Evolutionary conservation across 805 yeast species (phyloP).

Genomic region (Komagataella kurtzmanii): DNA sequence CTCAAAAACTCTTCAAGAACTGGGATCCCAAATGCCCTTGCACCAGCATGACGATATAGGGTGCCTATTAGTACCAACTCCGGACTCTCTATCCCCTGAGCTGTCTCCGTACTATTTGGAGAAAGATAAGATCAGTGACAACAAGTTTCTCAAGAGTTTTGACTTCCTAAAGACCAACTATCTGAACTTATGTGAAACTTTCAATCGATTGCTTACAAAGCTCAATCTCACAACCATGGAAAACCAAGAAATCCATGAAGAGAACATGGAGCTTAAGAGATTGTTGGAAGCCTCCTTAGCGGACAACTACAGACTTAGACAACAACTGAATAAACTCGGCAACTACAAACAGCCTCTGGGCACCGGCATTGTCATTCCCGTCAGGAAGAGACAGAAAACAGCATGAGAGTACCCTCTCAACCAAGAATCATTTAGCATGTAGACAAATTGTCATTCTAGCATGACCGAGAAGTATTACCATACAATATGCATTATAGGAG

Average conservation of each 20-base stretch:
- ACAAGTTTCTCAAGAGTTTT: conserved; percentile 10
- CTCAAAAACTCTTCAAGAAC: not conserved
- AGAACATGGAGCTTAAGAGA: conserved; percentile 13
- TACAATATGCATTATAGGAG: not conserved
- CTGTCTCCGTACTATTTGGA: not conserved
- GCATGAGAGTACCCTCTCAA: not conserved
- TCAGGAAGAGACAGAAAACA: not conserved
- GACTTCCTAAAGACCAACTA: conserved; percentile 11
- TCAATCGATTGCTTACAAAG: conserved; percentile 9
- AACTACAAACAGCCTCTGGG: not conserved
- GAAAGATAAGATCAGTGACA: conserved; percentile 2
- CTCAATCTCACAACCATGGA: conserved; percentile 11
- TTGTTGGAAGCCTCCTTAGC: conserved; percentile 9
- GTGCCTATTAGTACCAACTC: not conserved
- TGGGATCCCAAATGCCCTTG: not conserved
- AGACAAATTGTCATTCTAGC: not conserved
- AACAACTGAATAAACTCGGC: not conserved
- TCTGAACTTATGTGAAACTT: conserved; percentile 9
- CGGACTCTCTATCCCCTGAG: not conserved
- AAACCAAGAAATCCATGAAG: conserved; percentile 8
- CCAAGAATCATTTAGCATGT: not conserved
- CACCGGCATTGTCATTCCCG: not conserved
- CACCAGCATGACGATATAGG: not conserved
- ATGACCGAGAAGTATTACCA: not conserved
- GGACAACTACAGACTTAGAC: not conserved